Percentiles rank a stretch among this genome's conserved stretches.
Conservation (phyloP, 2,329 filamentous ascomycete genomes). For the Tolypocladium pustulatum region DNA sequence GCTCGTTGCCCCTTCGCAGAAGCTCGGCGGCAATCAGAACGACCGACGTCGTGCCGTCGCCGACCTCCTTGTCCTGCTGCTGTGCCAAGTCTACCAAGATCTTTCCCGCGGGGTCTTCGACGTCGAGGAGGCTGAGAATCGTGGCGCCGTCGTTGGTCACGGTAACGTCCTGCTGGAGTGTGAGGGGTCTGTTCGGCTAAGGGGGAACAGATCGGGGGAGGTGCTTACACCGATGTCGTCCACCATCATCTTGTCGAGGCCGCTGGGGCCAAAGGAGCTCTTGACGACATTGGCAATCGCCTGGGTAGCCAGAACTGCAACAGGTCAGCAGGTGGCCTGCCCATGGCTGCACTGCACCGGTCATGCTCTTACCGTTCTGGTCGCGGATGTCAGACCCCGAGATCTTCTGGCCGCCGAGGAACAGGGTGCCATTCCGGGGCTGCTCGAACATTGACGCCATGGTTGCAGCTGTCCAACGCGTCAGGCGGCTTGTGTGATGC, state of each 20-base stretch:
- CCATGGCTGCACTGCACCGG: not conserved
- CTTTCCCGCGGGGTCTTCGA: conserved; percentile 96
- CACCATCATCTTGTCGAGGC: conserved; percentile 99
- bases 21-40: conserved; percentile 96
- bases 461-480: conserved; percentile 14
- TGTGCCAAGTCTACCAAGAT: conserved; percentile 96
- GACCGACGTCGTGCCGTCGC: conserved; percentile 95
- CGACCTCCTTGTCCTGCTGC: conserved; percentile 98
- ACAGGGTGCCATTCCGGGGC: conserved; percentile 88
- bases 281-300: conserved; percentile 98
- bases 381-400: conserved; percentile 93
- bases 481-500: conserved; percentile 2
- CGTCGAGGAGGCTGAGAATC: conserved; percentile 87
- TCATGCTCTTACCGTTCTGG: conserved; percentile 63
- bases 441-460: conserved; percentile 98
- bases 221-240: conserved; percentile 84
- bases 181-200: not conserved
- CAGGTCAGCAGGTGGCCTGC: conserved; percentile 5
- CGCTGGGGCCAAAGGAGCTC: conserved; percentile 94
- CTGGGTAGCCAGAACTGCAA: conserved; percentile 78
- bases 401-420: conserved; percentile 95
- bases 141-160: conserved; percentile 98
- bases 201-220: not conserved
- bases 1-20: conserved; percentile 84
- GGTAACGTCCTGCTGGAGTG: conserved; percentile 66